Percentiles rank a stretch among this genome's conserved stretches.
Evolutionary conservation across 164 flowering plant species (phyloP).

Genomic region (Aristolochia californica): DNA sequence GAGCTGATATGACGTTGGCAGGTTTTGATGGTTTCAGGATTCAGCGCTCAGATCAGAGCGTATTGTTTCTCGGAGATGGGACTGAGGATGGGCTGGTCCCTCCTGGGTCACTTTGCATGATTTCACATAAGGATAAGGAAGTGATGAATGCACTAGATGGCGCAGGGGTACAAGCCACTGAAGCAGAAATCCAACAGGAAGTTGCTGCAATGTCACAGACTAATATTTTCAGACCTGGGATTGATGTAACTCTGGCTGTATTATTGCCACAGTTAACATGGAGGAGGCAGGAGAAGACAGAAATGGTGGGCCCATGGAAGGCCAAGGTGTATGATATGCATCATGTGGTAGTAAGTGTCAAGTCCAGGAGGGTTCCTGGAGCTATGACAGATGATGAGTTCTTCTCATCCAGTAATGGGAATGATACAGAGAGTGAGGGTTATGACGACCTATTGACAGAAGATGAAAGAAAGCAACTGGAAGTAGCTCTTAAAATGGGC

Average conservation of each 20-base stretch:
- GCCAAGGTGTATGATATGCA: constrained; percentile 89
- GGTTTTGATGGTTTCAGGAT: constrained; percentile 86
- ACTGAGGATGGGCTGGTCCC: constrained; percentile 74
- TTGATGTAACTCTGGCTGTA: constrained; percentile 85
- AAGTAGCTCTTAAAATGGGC: constrained; percentile 71
- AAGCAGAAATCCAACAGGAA: constrained; percentile 66
- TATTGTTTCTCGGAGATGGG: constrained; percentile 85
- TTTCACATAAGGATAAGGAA: constrained; percentile 75
- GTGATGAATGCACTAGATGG: constrained; percentile 87
- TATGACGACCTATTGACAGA: constrained; percentile 57
- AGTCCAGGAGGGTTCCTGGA: constrained; percentile 82
- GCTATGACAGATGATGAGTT: constrained; percentile 80
- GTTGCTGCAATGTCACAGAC: constrained; percentile 84
- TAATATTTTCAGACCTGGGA: constrained; percentile 82
- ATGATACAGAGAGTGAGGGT: constrained; percentile 59
- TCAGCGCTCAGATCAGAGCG: constrained; percentile 78
- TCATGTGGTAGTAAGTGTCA: constrained; percentile 79
- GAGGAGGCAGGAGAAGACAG: constrained; percentile 79
- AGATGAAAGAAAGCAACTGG: constrained; percentile 79
- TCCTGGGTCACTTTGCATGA: constrained; percentile 64
- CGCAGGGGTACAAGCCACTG: constrained; percentile 62
- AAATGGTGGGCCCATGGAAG: constrained; percentile 70
- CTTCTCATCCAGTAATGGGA: constrained; percentile 46
- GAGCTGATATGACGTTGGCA: constrained; percentile 91
- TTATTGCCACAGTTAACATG: constrained; percentile 76